Percentiles rank a stretch among this genome's conserved stretches.
Evolutionary conservation across 1,284 basidiomycete species (phyloP).

Genomic region (Tilletia walkeri): DNA sequence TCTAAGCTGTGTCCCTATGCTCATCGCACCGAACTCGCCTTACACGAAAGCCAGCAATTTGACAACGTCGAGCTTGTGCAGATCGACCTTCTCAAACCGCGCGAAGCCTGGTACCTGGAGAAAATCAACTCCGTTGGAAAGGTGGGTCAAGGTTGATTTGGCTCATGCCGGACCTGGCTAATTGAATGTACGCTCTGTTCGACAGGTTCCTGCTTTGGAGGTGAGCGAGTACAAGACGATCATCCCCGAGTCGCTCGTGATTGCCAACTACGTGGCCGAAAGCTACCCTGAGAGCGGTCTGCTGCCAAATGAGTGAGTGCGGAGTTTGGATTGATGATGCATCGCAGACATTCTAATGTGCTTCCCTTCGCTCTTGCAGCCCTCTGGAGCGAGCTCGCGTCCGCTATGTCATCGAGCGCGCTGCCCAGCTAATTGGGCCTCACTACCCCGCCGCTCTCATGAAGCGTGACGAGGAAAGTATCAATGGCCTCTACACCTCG

Average conservation of each 20-base stretch:
- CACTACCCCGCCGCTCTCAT: not conserved
- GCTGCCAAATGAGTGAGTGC: not conserved
- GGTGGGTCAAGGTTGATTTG: not conserved
- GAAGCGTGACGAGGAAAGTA: not conserved
- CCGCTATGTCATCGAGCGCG: conserved; percentile 1
- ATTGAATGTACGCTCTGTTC: not conserved
- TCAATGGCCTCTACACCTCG: not conserved
- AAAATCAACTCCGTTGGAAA: not conserved
- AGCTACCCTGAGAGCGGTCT: not conserved
- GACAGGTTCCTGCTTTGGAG: not conserved
- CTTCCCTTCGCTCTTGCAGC: not conserved
- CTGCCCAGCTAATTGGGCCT: not conserved
- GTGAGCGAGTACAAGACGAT: not conserved
- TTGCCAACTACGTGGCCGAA: not conserved
- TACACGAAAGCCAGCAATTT: not conserved
- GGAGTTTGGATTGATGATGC: too few relatives aligned
- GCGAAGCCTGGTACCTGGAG: not conserved
- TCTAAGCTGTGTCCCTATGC: conserved; percentile 3
- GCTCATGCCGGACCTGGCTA: not conserved
- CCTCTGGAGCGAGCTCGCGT: not conserved
- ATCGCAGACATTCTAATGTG: not conserved
- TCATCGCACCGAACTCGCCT: not conserved
- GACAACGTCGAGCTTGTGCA: not conserved
- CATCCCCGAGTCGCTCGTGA: not conserved
- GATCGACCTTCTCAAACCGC: not conserved